Base-by-base conservation (phyloP, 331 rosid species). In the Quercus lobata region DNA sequence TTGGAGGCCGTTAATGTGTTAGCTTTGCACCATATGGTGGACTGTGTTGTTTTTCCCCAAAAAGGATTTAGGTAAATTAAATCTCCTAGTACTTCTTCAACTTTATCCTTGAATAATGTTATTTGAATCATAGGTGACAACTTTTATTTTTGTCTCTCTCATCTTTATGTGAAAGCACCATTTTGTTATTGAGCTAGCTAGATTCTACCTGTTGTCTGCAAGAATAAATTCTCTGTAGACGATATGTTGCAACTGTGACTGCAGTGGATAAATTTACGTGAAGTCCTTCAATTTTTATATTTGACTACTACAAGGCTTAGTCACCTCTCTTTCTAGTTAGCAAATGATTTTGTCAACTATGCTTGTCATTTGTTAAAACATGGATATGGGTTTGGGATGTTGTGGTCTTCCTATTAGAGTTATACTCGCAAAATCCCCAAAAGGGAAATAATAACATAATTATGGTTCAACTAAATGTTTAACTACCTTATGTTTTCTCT, bases 11-110 rank as follows among this genome's bases (percentile, higher is more conserved):
- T 93, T 34, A 15, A 91, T 84, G 88, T 90, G 75, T 89, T 87
- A 15, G 80, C 60, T 30, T 88, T 93, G 87, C 69, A 79, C 78
- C 98, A 93, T 83, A 85, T 93, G 98, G 95, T 91, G 63, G 92
- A 93, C 65, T 88, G 88, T 83, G 91, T 88, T 14, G 88, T 85
- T 62, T 88, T 88, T 71, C 91, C 91, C 18, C 89, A 88, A 69
- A 85, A 76, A 76, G 91, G 91, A 83, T 3, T 21, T 5, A 88
- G 91, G 91, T 88, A 55, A 71, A 29, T 55, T 29, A 27, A 35
- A 57, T 63, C 19, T 22, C 71, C 61, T 22, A 35, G 1, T 79
- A 46, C 78, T 74, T 58, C 4, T 19, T 16, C 22, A 61, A 52
- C 61, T 44, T 24, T 29, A 29, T 27, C 19, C 9, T 34, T 68